Percentiles rank a stretch among this genome's conserved stretches.
Conservation (phyloP, 2,329 filamentous ascomycete genomes). For the Alternaria gaisen region DNA sequence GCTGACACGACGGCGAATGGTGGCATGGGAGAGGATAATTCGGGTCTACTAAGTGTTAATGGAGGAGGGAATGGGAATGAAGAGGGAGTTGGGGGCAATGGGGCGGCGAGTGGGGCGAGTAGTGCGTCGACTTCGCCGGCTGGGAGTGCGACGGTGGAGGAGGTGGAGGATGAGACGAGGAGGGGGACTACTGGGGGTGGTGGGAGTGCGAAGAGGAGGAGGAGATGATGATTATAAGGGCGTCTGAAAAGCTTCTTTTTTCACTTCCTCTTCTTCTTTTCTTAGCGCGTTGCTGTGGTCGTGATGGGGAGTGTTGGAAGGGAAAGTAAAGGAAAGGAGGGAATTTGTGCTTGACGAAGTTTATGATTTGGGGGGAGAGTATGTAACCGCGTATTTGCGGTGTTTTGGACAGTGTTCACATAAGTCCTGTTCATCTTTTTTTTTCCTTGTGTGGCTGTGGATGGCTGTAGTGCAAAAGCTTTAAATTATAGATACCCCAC, state of each 20-base stretch:
- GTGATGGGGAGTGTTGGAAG: neutral
- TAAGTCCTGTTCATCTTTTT: too few species aligned
- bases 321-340: too few species aligned
- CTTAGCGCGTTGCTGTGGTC: neutral
- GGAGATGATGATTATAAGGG: constrained; percentile 18
- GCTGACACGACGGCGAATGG: constrained; percentile 14
- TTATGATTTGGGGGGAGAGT: too few species aligned
- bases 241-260: neutral
- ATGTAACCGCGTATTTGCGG: too few species aligned
- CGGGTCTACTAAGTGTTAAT: neutral
- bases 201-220: constrained; percentile 43
- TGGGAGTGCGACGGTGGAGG: constrained; percentile 42
- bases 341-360: too few species aligned
- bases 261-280: neutral
- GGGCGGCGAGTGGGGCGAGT: constrained; percentile 51
- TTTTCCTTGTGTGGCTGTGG: too few species aligned
- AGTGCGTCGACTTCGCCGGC: constrained; percentile 29
- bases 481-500: too few species aligned
- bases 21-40: neutral
- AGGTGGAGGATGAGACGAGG: constrained; percentile 47
- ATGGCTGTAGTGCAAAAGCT: too few species aligned
- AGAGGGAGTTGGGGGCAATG: neutral
- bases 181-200: constrained; percentile 15
- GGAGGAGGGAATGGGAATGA: neutral
- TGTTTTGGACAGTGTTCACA: too few species aligned